These are phyloP conservation scores for Sclerotinia sclerotiorum DNA, from an alignment of 2,329 filamentous ascomycete species.

Conservation along the genomic window DNA sequence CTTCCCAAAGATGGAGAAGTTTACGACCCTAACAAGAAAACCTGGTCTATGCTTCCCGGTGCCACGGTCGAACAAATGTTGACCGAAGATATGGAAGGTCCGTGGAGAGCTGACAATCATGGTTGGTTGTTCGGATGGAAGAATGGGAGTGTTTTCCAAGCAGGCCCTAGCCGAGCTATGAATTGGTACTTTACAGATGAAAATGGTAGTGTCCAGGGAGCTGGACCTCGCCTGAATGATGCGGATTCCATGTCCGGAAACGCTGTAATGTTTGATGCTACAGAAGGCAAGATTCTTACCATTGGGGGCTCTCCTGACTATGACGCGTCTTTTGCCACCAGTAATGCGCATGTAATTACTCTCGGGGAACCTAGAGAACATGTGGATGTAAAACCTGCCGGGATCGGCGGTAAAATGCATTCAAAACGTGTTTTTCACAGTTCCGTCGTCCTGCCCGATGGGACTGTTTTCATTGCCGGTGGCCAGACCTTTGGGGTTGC, in stretches of 20 bases:
- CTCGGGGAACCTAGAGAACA: background rate
- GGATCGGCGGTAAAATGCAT: background rate
- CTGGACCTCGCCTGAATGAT: background rate
- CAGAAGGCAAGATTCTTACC: constrained; percentile 5
- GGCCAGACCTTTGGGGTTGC: constrained; percentile 8
- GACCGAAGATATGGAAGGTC: constrained; percentile 9
- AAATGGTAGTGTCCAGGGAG: background rate
- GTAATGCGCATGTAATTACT: constrained; percentile 2
- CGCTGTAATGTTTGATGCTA: constrained; percentile 16
- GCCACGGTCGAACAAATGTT: constrained; percentile 9
- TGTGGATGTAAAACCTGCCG: background rate
- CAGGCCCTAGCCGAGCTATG: constrained; percentile 15
- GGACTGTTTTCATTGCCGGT: constrained; percentile 10
- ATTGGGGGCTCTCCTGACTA: constrained; percentile 7
- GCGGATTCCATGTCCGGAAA: constrained; percentile 16
- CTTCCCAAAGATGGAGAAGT: constrained; percentile 8
- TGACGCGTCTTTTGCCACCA: constrained; percentile 1
- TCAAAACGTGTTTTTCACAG: constrained; percentile 12
- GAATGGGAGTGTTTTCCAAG: constrained; percentile 13
- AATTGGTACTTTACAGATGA: constrained; percentile 14
- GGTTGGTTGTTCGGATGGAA: constrained; percentile 14
- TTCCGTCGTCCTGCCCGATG: constrained; percentile 9
- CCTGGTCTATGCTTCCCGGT: constrained; percentile 1
- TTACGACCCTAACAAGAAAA: background rate
- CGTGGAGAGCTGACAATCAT: constrained; percentile 16